phyloP scores from a whole-genome alignment of 2,329 filamentous ascomycete genomes.

The Paecilomyces niveus region DNA sequence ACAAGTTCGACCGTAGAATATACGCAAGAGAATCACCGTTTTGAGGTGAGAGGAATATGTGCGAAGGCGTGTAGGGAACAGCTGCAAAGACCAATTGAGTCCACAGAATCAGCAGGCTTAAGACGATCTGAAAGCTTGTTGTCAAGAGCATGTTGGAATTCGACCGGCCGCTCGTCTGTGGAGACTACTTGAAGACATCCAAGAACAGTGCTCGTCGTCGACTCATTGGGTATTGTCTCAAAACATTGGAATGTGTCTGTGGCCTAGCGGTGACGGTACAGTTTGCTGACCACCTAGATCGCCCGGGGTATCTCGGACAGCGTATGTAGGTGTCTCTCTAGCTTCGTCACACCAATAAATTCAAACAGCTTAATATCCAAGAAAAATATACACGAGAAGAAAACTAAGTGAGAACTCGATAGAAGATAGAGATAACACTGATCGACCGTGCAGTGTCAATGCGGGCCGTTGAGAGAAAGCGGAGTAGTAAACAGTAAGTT shows the following conservation, averaged over 20 bases:
- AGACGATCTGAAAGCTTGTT: slow-evolving; percentile 6
- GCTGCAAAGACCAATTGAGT: slow-evolving; percentile 23
- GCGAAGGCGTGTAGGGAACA: slow-evolving; percentile 72
- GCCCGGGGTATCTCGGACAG: not conserved
- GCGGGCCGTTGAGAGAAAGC: not conserved
- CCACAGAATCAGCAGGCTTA: slow-evolving; percentile 14
- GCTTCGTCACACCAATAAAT: not conserved
- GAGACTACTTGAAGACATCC: not conserved
- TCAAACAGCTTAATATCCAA: not conserved
- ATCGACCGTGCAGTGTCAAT: not conserved
- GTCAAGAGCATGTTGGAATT: slow-evolving; percentile 5
- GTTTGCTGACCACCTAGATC: not conserved
- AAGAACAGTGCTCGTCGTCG: not conserved
- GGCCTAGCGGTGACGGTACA: not conserved
- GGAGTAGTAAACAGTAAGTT: not conserved
- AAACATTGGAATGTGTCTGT: not conserved
- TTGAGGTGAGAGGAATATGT: slow-evolving; percentile 53
- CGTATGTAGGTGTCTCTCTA: not conserved
- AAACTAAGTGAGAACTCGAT: not conserved
- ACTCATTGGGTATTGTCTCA: not conserved
- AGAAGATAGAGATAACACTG: not conserved
- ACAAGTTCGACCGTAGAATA: slow-evolving; percentile 56
- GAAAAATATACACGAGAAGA: not conserved
- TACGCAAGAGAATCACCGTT: slow-evolving; percentile 56
- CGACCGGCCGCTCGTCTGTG: not conserved